Base-by-base conservation (phyloP, 352 stramenopile species). In the Phytophthora sp. region DNA sequence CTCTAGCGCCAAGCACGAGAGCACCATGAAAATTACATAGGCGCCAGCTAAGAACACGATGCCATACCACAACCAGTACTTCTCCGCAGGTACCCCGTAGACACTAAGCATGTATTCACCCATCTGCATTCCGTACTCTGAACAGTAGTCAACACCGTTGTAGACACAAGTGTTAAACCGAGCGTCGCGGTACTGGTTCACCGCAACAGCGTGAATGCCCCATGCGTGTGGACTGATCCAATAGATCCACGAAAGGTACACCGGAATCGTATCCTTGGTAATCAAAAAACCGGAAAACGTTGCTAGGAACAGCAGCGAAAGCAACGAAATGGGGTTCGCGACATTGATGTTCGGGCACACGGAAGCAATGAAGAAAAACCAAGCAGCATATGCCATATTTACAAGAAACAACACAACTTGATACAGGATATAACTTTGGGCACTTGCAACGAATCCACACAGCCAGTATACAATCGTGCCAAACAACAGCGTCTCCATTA, bases 391-490 rank as follows among this genome's bases (percentile, higher is more conserved):
- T 31, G 41, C 32, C 68, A 80, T 54, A 37, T 74, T 80, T 18
- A 72, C 83, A 73, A 54, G 56, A 50, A 93, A 73, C 9, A 96
- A 55, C 9, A 91, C 66, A 4, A 72, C 24, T 24, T 92, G 54
- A 41, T 82, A 94, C 51, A 86, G 52, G 20, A 94, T 59, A 34
- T 80, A 94, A 39, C 73, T 72, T 20, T 51, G 42, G 9, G 55
- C 62, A 32, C 75, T 72, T 5, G 35, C 39, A 13, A 68, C 69
- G 42, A 96, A 81, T 13, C 88, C 88, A 39, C 87, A 84, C 72
- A 95, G 87, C 71, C 79, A 96, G 66, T 95, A 96, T 6, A 92
- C 62, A 46, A 96, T 64, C 10, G 76, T 82, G n/a, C 84, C 87
- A 62, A 96, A 95, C 20, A 92, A 34, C 10, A 93, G 44, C 0